Base-by-base conservation (phyloP, 1,284 basidiomycete species). In the Sanghuangporus weigelae region DNA sequence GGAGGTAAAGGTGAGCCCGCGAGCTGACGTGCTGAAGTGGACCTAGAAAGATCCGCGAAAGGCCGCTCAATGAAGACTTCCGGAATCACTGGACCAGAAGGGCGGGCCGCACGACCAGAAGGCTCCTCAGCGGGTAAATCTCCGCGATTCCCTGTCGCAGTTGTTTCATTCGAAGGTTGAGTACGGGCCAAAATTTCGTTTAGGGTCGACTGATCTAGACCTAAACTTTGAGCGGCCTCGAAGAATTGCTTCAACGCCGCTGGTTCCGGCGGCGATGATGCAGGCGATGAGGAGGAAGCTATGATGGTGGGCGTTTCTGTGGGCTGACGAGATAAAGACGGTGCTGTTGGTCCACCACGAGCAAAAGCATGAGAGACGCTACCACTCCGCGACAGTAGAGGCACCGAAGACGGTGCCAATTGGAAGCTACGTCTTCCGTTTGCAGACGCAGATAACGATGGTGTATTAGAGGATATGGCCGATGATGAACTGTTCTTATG, bases 181-280 rank as follows among this genome's bases (percentile, higher is more conserved):
- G 63, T 51, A 42, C 63, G 63, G 59, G 82, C 79, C 60, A 92
- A 75, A 38, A 93, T 73, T 60, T 87, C 89, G 61, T 84, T 87
- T 64, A 93, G 72, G 49, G 83, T 89, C 31, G 74, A 78, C 68
- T 85, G 84, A 74, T 91, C 88, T 51, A 93, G 78, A 44, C 90
- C 90, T 54, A 93, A 80, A 69, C 84, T 85, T 14, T 78, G 80
- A 3, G 88, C 91, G 38, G 90, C 90, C 71, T 86, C 84, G 67
- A 90, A 90, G 46, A 93, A 74, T 70, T 90, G 89, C 70, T 79
- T 83, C 63, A 92, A 72, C 19, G 84, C 87, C 23, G 74, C 76
- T 65, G 78, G 73, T 57, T 77, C 74, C 31, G 68, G 64, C 44
- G 67, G 58, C 10, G 53, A 48, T 42, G 60, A 31, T 38, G 53